phyloP scores from a whole-genome alignment of 805 yeast species.

The Teunomyces atbi region DNA sequence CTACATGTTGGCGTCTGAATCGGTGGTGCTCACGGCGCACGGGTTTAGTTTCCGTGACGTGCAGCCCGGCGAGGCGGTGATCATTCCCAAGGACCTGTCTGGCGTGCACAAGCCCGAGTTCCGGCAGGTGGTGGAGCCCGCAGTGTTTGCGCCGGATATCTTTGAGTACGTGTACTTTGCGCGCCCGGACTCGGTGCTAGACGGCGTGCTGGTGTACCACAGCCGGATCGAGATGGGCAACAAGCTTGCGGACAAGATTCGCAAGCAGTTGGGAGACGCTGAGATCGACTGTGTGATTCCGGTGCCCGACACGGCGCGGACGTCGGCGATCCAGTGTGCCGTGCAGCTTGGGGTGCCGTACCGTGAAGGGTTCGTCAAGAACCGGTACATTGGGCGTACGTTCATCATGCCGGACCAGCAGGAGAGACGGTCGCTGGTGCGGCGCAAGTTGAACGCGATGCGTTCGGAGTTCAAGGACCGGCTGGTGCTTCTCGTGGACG shows the following conservation, averaged over 20 bases:
- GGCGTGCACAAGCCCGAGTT: constrained; percentile 63
- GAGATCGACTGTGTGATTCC: constrained; percentile 94
- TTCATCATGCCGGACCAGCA: constrained; percentile 98
- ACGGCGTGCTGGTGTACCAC: constrained; percentile 94
- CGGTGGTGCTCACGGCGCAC: constrained; percentile 91
- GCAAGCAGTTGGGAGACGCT: constrained; percentile 37
- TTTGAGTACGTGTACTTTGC: constrained; percentile 98
- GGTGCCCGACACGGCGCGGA: constrained; percentile 97
- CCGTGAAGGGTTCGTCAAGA: constrained; percentile 96
- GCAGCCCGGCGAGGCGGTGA: constrained; percentile 94
- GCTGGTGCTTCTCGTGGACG: constrained; percentile 89
- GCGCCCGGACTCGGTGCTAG: constrained; percentile 92
- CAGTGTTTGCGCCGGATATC: constrained; percentile 87
- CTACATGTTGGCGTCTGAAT: constrained; percentile 93
- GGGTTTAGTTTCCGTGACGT: constrained; percentile 83
- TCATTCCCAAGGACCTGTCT: constrained; percentile 70
- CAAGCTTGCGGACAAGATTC: constrained; percentile 74
- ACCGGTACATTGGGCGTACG: constrained; percentile 95
- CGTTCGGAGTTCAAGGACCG: constrained; percentile 83
- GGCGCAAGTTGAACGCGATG: constrained; percentile 96
- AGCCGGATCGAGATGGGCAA: constrained; percentile 93
- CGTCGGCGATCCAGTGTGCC: constrained; percentile 90
- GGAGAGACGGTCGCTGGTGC: constrained; percentile 88
- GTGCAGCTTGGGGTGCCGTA: constrained; percentile 76
- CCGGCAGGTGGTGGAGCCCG: constrained; percentile 78